These are phyloP conservation scores for Euphorbia lathyris DNA, from an alignment of 345 rosid species.

Conservation along the genomic window DNA sequence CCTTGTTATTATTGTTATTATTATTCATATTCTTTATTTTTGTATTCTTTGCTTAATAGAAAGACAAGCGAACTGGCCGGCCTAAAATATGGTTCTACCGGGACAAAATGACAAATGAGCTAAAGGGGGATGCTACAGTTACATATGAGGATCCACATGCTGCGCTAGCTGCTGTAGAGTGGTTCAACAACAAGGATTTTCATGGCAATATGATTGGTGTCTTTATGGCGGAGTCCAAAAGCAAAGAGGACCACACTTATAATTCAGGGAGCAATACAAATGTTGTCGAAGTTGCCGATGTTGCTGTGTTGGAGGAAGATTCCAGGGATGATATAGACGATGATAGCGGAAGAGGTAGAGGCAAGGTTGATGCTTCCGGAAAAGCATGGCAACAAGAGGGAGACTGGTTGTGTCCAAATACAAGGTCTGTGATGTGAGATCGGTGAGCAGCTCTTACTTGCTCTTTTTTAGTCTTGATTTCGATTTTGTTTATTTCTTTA, in stretches of 20 bases:
- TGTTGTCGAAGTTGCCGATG: conserved; percentile 30
- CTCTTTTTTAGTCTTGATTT: conserved; percentile 37
- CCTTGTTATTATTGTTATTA: too few species aligned
- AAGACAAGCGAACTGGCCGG: conserved; percentile 84
- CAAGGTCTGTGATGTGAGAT: conserved; percentile 99
- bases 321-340: conserved; percentile 47
- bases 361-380: conserved; percentile 66
- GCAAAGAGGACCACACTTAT: conserved; percentile 36
- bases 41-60: conserved; percentile 30
- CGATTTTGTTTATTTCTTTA: neutral
- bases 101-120: conserved; percentile 86
- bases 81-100: conserved; percentile 93
- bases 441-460: conserved; percentile 97
- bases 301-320: conserved; percentile 48
- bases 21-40: neutral
- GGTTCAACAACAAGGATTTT: conserved; percentile 95
- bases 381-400: conserved; percentile 97
- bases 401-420: conserved; percentile 98
- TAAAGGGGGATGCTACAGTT: conserved; percentile 94
- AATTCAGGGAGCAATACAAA: conserved; percentile 30
- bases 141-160: conserved; percentile 99
- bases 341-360: conserved; percentile 70
- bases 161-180: conserved; percentile 92
- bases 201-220: conserved; percentile 84
- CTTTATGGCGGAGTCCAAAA: conserved; percentile 76